A percentile compares a stretch with the other conserved stretches of the same genome.
Conservation (phyloP, 2,329 filamentous ascomycete genomes). For the Drechslerella stenobrocha region DNA sequence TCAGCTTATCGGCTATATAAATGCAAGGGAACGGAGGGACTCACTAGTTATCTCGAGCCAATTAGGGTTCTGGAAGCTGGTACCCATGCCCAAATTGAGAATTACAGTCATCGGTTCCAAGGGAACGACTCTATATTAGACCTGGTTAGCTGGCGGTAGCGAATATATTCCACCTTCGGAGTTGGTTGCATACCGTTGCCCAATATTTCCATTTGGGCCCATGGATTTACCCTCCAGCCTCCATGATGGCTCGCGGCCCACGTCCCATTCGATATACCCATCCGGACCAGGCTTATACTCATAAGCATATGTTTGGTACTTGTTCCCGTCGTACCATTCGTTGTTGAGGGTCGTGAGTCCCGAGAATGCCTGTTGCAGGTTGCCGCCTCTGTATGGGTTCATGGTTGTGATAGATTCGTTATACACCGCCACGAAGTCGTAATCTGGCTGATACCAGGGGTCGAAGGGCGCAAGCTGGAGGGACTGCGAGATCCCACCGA, state of each 20-base stretch:
- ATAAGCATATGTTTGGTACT: conserved; percentile 63
- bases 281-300: conserved; percentile 61
- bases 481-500: conserved; percentile 56
- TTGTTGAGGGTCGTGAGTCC: conserved; percentile 62
- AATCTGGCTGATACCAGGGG: conserved; percentile 68
- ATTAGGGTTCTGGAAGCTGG: conserved; percentile 60
- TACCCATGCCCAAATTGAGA: conserved; percentile 61
- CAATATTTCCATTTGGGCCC: conserved; percentile 62
- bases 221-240: conserved; percentile 60
- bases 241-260: conserved; percentile 61
- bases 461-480: conserved; percentile 56
- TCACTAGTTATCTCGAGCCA: conserved; percentile 51
- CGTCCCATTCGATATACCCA: conserved; percentile 61
- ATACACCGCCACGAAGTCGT: conserved; percentile 62
- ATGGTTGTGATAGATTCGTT: conserved; percentile 59
- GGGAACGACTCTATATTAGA: conserved; percentile 56
- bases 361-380: conserved; percentile 63
- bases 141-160: neutral
- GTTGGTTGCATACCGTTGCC: conserved; percentile 52
- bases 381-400: conserved; percentile 62
- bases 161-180: neutral
- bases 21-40: neutral
- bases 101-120: conserved; percentile 63
- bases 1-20: conserved; percentile 10
- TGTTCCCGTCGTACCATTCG: conserved; percentile 61